Evolutionary conservation across 495 filamentous ascomycete genomes (phyloP).

Genomic region (Neurospora intermedia): DNA sequence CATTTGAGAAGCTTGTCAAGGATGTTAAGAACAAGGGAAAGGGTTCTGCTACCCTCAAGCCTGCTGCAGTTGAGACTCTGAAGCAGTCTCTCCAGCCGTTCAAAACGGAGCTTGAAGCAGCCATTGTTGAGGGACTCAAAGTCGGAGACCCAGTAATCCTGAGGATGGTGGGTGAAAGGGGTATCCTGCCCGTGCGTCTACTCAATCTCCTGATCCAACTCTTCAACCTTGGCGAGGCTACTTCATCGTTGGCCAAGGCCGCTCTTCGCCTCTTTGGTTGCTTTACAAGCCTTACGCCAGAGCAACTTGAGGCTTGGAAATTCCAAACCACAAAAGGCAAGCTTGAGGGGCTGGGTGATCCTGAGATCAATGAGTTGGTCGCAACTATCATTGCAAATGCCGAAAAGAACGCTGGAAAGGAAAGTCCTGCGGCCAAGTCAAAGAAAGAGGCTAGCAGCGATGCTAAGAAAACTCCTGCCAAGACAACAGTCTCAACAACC

Average conservation of each 20-base stretch:
- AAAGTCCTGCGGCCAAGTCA: constrained; percentile 7
- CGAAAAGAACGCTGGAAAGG: constrained; percentile 15
- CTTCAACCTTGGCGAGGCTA: constrained; percentile 53
- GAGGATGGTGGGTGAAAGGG: constrained; percentile 38
- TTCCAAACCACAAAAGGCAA: constrained; percentile 51
- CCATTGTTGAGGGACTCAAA: constrained; percentile 10
- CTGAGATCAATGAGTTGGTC: constrained; percentile 41
- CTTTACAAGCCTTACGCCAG: constrained; percentile 50
- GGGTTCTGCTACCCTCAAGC: not conserved
- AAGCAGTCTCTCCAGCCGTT: constrained; percentile 4
- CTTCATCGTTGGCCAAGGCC: constrained; percentile 49
- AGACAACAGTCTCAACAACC: not conserved
- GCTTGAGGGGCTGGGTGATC: constrained; percentile 56
- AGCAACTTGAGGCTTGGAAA: constrained; percentile 55
- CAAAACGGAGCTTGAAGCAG: constrained; percentile 11
- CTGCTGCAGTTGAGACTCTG: constrained; percentile 11
- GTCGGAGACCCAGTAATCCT: constrained; percentile 21
- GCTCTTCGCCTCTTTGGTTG: constrained; percentile 56
- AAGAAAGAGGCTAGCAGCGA: constrained; percentile 6
- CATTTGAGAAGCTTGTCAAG: constrained; percentile 3
- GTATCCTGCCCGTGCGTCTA: constrained; percentile 38
- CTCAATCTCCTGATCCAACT: constrained; percentile 56
- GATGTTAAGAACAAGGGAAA: constrained; percentile 4
- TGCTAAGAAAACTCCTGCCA: constrained; percentile 4
- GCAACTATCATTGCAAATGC: constrained; percentile 29